Evolutionary conservation across 2,329 filamentous ascomycete species (phyloP).

Genomic region (Phaeosphaeriaceae sp.): DNA sequence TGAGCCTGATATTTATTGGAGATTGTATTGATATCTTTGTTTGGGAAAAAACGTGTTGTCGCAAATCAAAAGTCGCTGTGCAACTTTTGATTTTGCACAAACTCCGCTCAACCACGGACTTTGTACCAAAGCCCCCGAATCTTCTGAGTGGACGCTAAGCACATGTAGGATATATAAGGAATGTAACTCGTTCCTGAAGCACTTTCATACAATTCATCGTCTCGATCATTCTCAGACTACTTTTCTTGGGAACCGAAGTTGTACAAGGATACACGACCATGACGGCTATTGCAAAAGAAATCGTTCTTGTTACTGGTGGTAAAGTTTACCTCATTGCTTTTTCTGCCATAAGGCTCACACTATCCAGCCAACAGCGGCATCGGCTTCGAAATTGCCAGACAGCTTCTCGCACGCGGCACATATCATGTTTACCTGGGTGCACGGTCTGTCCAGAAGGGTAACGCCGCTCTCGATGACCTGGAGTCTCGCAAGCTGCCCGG

Average conservation of each 20-base stretch:
- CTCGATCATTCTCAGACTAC: neutral
- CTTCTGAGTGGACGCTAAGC: neutral
- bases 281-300: slow-evolving; percentile 30
- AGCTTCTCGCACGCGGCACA: slow-evolving; percentile 46
- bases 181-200: neutral
- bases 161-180: neutral
- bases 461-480: slow-evolving; percentile 35
- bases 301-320: slow-evolving; percentile 50
- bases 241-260: neutral
- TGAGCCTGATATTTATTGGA: too few relatives aligned
- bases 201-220: neutral
- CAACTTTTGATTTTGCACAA: neutral
- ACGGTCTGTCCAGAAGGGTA: slow-evolving; percentile 30
- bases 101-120: neutral
- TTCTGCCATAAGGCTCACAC: neutral
- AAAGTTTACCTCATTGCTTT: slow-evolving; percentile 2
- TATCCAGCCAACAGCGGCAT: slow-evolving; percentile 56
- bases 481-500: slow-evolving; percentile 35
- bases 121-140: neutral
- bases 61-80: too few relatives aligned
- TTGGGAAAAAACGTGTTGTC: too few relatives aligned
- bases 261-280: slow-evolving; percentile 10
- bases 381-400: slow-evolving; percentile 55
- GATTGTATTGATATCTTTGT: too few relatives aligned
- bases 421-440: slow-evolving; percentile 41